Percentiles rank a stretch among this genome's conserved stretches.
These are phyloP conservation scores for Fagus crenata DNA, from an alignment of 306 rosid genomes.

Conservation along the genomic window DNA sequence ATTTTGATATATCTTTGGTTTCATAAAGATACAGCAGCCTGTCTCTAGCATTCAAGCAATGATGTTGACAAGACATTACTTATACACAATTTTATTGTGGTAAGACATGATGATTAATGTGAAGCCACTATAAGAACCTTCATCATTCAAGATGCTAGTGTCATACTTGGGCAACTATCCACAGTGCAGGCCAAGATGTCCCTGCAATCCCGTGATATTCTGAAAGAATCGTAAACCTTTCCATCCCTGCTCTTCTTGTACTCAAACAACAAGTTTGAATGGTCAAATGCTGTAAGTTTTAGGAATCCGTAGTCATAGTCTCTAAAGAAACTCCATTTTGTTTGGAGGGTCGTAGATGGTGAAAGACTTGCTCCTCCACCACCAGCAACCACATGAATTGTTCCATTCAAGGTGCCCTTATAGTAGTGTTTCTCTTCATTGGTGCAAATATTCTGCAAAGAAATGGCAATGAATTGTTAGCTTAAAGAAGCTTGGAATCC, in stretches of 20 bases:
- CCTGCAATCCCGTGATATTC: slow-evolving; percentile 65
- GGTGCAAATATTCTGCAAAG: slow-evolving; percentile 75
- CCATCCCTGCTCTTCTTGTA: slow-evolving; percentile 94
- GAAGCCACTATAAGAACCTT: neutral
- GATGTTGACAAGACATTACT: neutral
- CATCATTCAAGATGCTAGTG: slow-evolving; percentile 61
- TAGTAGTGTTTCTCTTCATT: slow-evolving; percentile 63
- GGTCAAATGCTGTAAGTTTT: slow-evolving; percentile 80
- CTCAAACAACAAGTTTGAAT: slow-evolving; percentile 81
- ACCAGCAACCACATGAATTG: slow-evolving; percentile 87
- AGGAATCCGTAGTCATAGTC: slow-evolving; percentile 79
- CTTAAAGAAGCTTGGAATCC: slow-evolving; percentile 18
- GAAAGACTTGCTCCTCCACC: slow-evolving; percentile 91
- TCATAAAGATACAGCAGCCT: neutral
- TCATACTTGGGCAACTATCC: slow-evolving; percentile 62
- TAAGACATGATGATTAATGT: neutral
- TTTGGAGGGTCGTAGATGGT: slow-evolving; percentile 58
- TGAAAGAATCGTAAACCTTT: slow-evolving; percentile 73
- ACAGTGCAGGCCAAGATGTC: slow-evolving; percentile 79
- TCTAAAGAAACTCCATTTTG: slow-evolving; percentile 74
- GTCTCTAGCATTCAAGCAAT: neutral
- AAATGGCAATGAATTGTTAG: slow-evolving; percentile 7
- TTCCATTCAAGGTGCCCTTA: slow-evolving; percentile 73
- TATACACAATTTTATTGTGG: slow-evolving; percentile 5
- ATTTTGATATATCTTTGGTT: neutral